Evolutionary conservation across 768 basidiomycete genomes (phyloP).

Genomic region (Tephrocybe sp.): DNA sequence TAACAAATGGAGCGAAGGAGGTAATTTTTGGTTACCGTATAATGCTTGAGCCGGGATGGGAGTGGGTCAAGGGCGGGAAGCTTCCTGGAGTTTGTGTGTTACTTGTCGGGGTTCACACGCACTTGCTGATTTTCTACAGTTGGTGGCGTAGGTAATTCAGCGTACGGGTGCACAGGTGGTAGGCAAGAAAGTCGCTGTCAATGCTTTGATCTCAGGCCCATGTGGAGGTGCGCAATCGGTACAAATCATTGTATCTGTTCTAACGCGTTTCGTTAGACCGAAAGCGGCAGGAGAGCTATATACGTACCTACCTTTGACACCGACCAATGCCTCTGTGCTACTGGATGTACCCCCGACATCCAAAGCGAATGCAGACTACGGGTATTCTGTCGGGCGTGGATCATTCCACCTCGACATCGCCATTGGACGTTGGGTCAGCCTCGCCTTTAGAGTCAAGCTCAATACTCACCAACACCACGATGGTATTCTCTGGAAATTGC

Average conservation of each 20-base stretch:
- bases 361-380: conserved; percentile 55
- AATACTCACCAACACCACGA: conserved; percentile 61
- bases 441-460: conserved; percentile 69
- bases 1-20: conserved; percentile 47
- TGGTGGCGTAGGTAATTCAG: conserved; percentile 54
- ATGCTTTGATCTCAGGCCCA: conserved; percentile 69
- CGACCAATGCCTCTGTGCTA: conserved; percentile 41
- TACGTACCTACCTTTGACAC: conserved; percentile 60
- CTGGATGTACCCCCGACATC: conserved; percentile 49
- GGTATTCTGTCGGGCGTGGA: conserved; percentile 67
- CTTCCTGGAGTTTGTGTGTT: conserved; percentile 69
- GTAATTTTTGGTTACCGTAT: conserved; percentile 65
- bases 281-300: conserved; percentile 65
- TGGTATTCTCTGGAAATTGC: conserved; percentile 33
- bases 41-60: conserved; percentile 62
- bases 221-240: conserved; percentile 61
- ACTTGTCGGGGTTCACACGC: neutral
- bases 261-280: neutral
- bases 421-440: conserved; percentile 54
- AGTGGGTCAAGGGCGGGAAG: conserved; percentile 76
- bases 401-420: conserved; percentile 56
- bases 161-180: conserved; percentile 72
- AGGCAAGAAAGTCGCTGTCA: conserved; percentile 58
- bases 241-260: neutral
- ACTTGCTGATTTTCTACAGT: conserved; percentile 30